These are phyloP conservation scores for Boletus reticuloceps DNA, from an alignment of 768 basidiomycete species.

Conservation along the genomic window DNA sequence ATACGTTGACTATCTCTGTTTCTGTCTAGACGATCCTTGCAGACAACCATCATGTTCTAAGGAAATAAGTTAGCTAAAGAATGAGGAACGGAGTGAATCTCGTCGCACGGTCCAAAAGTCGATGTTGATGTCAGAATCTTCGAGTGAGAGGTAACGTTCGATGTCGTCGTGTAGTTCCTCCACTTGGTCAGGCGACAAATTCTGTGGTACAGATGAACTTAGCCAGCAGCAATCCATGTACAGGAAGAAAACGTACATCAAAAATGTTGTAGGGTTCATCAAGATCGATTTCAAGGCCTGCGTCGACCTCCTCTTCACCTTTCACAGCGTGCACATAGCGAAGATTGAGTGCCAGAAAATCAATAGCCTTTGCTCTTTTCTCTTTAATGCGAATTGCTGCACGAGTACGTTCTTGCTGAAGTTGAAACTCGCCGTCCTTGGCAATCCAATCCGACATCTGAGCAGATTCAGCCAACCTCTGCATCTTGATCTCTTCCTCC, in stretches of 20 bases:
- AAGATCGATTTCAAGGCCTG: constrained; percentile 93
- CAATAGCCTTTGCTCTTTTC: constrained; percentile 97
- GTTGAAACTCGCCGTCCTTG: constrained; percentile 95
- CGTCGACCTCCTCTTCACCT: constrained; percentile 77
- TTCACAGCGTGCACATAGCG: constrained; percentile 81
- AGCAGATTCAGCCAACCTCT: constrained; percentile 86
- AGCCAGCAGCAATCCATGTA: neutral
- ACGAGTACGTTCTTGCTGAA: constrained; percentile 87
- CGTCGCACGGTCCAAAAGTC: constrained; percentile 93
- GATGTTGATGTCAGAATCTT: constrained; percentile 79
- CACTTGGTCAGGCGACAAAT: constrained; percentile 81
- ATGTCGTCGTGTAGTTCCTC: constrained; percentile 95
- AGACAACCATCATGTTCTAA: constrained; percentile 97
- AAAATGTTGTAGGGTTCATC: constrained; percentile 99
- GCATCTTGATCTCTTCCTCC: constrained; percentile 89
- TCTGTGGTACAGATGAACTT: constrained; percentile 45
- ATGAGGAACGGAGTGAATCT: neutral
- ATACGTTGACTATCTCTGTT: constrained; percentile 61
- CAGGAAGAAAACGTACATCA: constrained; percentile 56
- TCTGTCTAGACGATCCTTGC: constrained; percentile 83
- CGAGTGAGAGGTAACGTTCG: constrained; percentile 84
- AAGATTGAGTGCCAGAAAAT: constrained; percentile 94
- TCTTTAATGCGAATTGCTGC: constrained; percentile 95
- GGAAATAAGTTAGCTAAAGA: constrained; percentile 1
- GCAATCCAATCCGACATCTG: constrained; percentile 99